Evolutionary conservation across 352 stramenopile genomes (phyloP), one percentile per base, ranked within the genome.

Genomic region (Phytophthora fragariaefolia): DNA sequence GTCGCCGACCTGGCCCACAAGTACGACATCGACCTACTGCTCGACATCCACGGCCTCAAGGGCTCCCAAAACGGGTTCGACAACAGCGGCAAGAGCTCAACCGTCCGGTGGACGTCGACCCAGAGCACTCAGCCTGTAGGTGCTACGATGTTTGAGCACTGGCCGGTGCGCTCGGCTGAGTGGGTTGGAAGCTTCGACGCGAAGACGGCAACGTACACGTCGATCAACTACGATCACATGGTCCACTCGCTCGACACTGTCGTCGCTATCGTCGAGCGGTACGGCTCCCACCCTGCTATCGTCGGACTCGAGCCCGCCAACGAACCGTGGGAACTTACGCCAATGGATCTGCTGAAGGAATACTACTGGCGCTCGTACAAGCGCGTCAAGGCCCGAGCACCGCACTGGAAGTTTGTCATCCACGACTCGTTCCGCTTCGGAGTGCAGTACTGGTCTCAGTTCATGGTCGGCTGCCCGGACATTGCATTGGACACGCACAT

Each of bases 291-390:
- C 72, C 87, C 89, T 5, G 87, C 89, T 8, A 85, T 98, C 5
- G 68, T 97, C 15, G 95, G 93, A 9, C 48, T 98, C 17, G 87
- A 98, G 69, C 93, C 94, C 20, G 91, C 97, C 40, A 98, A 98
- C 73, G 95, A 98, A 67, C 94, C 95, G 12, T 98, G 94, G 94
- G 88, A 98, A 73, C 84, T 97, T 42, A 98, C 93, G 87, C 94
- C 9, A 4, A 90, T 98, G 20, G 58, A 96, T 6, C 74, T 90
- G 36, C 76, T 98, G 42, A 97, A 98, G 69, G 72, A 94, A n/a
- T 98, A 97, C 73, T 98, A 98, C 82, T 98, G 93, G 94, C 91
- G 97, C 68, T 88, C 88, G 48, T 98, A 98, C 77, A 90, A 98
- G 66, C 93, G 94, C 64, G 82, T 98, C 22, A 97, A 98, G 71